Base-by-base conservation (phyloP, 306 rosid species). In the Cicer judaicum region DNA sequence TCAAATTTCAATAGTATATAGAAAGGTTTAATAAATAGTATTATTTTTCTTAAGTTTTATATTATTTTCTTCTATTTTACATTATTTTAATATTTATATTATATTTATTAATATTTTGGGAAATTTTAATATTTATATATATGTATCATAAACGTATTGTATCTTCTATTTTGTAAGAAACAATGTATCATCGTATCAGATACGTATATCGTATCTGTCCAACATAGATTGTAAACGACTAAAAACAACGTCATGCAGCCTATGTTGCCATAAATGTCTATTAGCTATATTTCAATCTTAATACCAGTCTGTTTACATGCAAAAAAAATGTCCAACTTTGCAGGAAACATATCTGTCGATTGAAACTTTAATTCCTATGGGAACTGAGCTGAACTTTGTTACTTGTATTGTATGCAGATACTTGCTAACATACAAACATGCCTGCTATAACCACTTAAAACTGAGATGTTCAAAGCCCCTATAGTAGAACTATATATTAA, bases 391-490 rank as follows among this genome's bases (percentile, higher is more conserved):
- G 7, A 34, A 36, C 18, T 29, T 12, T 34, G 65, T 34, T 34
- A 60, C 41, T 60, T 68, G 19, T 5, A 19, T 61, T 21, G 7
- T 16, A 63, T 48, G 8, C 14, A 42, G 42, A 29, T 11, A 14
- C 67, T 29, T 39, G 7, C 24, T n/a, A 12, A 8, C 12, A 10
- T 14, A 48, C 8, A 2, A 12, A 49, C 42, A 19, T 59, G 57
- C 7, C 11, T 64, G 43, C 53, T 46, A 41, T 46, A 63, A 81
- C 47, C 54, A 52, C 59, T 52, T 57, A 29, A 29, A 53, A 48
- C 49, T 60, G 16, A 36, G 73, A 77, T 78, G 66, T 71, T 74
- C 61, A 40, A 68, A 14, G 43, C 24, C 29, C 69, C 40, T 64
- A 41, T 24, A 36, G 24, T 53, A 16, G 53, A 77, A 48, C 21